phyloP scores from a whole-genome alignment of 208 protist genomes.

The Leishmania tropica region DNA sequence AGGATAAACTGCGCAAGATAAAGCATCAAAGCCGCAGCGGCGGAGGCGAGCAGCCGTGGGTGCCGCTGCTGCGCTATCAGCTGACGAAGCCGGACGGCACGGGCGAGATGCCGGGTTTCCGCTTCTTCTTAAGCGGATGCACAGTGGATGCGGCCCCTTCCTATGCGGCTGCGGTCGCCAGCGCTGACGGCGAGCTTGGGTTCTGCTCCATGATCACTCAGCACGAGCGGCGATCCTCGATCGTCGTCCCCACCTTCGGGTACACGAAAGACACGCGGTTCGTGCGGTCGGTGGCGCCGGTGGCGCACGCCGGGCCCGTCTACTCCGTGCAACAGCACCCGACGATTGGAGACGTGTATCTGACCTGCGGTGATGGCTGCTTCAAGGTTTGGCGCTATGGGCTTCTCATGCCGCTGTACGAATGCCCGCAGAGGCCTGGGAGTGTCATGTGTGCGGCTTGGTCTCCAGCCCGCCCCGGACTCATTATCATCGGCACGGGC shows the following conservation, averaged over 20 bases:
- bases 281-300: conserved; percentile 45
- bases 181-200: conserved; percentile 74
- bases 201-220: conserved; percentile 65
- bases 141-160: conserved; percentile 50
- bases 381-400: conserved; percentile 93
- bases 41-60: conserved; percentile 75
- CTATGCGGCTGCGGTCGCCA: conserved; percentile 68
- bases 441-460: conserved; percentile 82
- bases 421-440: conserved; percentile 48
- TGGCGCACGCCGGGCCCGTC: conserved; percentile 78
- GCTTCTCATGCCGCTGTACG: conserved; percentile 72
- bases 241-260: conserved; percentile 48
- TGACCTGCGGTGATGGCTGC: conserved; percentile 85
- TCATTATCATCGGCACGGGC: conserved; percentile 79
- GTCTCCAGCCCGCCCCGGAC: conserved; percentile 77
- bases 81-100: conserved; percentile 68
- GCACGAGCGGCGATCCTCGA: conserved; percentile 51
- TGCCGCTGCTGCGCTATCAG: conserved; percentile 81
- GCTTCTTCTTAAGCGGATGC: conserved; percentile 79
- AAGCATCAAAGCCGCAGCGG: conserved; percentile 74
- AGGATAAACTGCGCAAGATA: conserved; percentile 91
- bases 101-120: conserved; percentile 77
- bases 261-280: conserved; percentile 70
- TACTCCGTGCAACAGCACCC: conserved; percentile 86
- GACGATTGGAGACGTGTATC: conserved; percentile 82